Evolutionary conservation across 805 yeast genomes (phyloP).

Genomic region (Starmerella vitae): DNA sequence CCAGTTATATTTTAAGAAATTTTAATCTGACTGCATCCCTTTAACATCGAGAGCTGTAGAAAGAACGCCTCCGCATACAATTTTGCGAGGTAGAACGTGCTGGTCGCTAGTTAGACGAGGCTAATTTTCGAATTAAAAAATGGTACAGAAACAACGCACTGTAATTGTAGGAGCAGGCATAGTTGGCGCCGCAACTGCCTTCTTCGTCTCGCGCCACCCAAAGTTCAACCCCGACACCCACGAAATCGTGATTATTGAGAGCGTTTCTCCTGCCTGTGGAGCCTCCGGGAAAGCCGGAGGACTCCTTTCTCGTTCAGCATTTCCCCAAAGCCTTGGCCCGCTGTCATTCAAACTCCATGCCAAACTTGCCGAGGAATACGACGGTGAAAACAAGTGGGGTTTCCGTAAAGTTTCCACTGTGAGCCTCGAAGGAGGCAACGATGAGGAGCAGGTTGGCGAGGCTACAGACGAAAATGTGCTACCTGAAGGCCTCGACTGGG

Average conservation of each 20-base stretch:
- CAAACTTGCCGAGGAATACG: slow-evolving; percentile 59
- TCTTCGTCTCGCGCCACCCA: slow-evolving; percentile 72
- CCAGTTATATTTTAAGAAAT: too few relatives aligned
- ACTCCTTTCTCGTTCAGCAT: slow-evolving; percentile 86
- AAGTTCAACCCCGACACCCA: slow-evolving; percentile 56
- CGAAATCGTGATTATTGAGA: slow-evolving; percentile 75
- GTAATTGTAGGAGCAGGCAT: slow-evolving; percentile 57
- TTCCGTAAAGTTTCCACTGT: slow-evolving; percentile 79
- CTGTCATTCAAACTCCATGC: slow-evolving; percentile 76
- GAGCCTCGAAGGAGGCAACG: slow-evolving; percentile 53
- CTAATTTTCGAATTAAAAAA: too few relatives aligned
- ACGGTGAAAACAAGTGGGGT: slow-evolving; percentile 87
- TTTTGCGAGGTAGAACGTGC: too few relatives aligned
- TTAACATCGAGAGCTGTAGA: too few relatives aligned
- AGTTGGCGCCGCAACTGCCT: slow-evolving; percentile 90
- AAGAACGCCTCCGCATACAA: too few relatives aligned
- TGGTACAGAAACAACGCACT: slow-evolving; percentile 14
- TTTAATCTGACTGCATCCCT: too few relatives aligned
- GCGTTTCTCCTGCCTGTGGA: slow-evolving; percentile 90
- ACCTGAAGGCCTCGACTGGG: slow-evolving; percentile 61
- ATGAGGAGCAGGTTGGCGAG: slow-evolving; percentile 1
- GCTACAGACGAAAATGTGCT: slow-evolving; percentile 2
- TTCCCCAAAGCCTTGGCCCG: slow-evolving; percentile 88
- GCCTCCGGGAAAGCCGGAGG: slow-evolving; percentile 98
- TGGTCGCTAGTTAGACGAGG: too few relatives aligned